Evolutionary conservation across 2,329 filamentous ascomycete genomes (phyloP).

Genomic region (Nigrospora oryzae): DNA sequence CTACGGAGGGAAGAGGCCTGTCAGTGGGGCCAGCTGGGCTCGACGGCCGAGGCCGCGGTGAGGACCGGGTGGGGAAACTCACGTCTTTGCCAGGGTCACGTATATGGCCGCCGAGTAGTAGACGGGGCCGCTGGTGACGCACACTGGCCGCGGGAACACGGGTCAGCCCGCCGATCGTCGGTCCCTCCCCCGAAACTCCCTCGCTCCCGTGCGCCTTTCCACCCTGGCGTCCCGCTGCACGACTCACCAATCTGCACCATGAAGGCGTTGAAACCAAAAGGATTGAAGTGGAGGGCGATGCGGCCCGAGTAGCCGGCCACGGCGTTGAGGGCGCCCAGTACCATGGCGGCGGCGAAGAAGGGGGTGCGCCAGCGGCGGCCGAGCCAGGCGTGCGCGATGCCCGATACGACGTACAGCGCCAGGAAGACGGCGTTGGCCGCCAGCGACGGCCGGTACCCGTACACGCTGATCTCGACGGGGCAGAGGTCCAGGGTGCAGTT

Average conservation of each 20-base stretch:
- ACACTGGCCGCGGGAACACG: constrained; percentile 28
- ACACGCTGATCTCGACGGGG: constrained; percentile 33
- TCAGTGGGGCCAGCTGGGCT: too few relatives aligned
- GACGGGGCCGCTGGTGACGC: constrained; percentile 46
- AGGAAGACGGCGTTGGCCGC: constrained; percentile 33
- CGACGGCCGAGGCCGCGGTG: constrained; percentile 7
- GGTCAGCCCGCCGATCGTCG: background rate
- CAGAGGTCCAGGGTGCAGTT: constrained; percentile 43
- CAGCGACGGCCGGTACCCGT: constrained; percentile 36
- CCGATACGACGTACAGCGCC: constrained; percentile 34
- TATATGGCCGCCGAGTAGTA: constrained; percentile 59
- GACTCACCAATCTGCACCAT: constrained; percentile 52
- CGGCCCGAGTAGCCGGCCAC: constrained; percentile 56
- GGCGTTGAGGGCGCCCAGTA: constrained; percentile 47
- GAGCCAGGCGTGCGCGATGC: constrained; percentile 34
- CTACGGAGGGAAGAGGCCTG: constrained; percentile 14
- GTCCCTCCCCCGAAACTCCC: background rate
- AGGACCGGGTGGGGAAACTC: constrained; percentile 4
- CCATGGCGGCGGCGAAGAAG: constrained; percentile 42
- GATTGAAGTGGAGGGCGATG: constrained; percentile 46
- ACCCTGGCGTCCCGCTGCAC: background rate
- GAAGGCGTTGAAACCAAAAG: constrained; percentile 51
- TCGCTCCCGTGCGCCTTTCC: too few relatives aligned
- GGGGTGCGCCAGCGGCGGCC: constrained; percentile 37
- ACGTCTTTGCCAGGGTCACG: constrained; percentile 44